A percentile compares a stretch with the other conserved stretches of the same genome.
Evolutionary conservation across 164 flowering plant species (phyloP).

Genomic region (Berberis thunbergii): DNA sequence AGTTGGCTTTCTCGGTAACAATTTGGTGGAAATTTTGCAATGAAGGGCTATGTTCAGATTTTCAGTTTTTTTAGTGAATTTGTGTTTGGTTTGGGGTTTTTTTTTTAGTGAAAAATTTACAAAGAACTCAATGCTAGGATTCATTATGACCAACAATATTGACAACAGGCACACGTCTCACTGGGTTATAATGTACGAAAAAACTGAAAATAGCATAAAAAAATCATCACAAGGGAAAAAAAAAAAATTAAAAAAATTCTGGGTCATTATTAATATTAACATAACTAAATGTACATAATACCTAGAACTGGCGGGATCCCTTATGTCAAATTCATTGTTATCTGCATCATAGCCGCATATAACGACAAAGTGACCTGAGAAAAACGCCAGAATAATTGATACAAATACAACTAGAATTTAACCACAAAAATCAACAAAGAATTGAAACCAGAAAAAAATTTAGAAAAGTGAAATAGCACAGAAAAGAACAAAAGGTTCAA

Average conservation of each 20-base stretch:
- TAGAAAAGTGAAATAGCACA: no score
- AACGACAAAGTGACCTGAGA: constrained; percentile 78
- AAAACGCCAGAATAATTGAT: constrained; percentile 2
- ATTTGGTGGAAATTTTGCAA: no score
- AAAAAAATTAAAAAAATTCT: neutral
- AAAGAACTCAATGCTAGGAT: no score
- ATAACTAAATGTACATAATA: constrained; percentile 13
- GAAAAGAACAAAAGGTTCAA: no score
- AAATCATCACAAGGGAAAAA: neutral
- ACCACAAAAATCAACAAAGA: neutral
- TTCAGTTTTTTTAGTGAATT: no score
- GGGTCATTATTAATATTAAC: neutral
- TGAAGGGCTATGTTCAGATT: no score
- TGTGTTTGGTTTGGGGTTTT: no score
- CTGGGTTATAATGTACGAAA: no score
- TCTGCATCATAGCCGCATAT: constrained; percentile 83
- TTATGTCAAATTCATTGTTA: constrained; percentile 79
- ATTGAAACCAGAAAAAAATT: neutral
- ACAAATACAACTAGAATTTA: neutral
- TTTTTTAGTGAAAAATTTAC: no score
- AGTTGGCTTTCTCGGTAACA: no score
- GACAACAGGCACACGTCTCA: no score
- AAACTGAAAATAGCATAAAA: neutral
- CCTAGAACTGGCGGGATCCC: constrained; percentile 95
- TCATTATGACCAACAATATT: no score